Percentiles rank a stretch among this genome's conserved stretches.
These are phyloP conservation scores for Colletotrichum somersetense DNA, from an alignment of 2,329 filamentous ascomycete genomes.

Conservation along the genomic window DNA sequence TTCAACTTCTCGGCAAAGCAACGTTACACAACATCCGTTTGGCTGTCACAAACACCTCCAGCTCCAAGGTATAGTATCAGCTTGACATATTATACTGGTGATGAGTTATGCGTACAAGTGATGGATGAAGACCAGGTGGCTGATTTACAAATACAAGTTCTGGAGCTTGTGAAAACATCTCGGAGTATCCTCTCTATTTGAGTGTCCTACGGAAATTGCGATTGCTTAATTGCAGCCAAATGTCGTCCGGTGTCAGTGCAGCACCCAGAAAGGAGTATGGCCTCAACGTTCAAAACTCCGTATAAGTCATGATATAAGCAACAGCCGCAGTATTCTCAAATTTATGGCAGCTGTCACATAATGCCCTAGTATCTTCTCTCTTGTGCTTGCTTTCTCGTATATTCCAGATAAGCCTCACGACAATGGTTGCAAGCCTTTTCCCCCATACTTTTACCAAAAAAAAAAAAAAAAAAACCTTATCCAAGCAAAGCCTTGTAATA, in stretches of 20 bases:
- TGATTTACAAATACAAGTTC: neutral
- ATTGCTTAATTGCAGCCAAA: too few species aligned
- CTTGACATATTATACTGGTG: neutral
- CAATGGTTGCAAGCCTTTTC: neutral
- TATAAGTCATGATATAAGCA: neutral
- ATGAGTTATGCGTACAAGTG: neutral
- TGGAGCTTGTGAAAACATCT: too few species aligned
- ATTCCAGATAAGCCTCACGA: neutral
- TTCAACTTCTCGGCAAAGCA: neutral
- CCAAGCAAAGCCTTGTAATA: too few species aligned
- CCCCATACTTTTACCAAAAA: too few species aligned
- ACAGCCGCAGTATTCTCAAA: too few species aligned
- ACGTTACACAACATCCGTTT: neutral
- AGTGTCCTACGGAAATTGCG: neutral
- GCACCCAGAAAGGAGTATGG: neutral
- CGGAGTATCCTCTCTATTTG: neutral
- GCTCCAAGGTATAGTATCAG: neutral
- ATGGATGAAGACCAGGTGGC: too few species aligned
- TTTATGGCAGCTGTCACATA: too few species aligned
- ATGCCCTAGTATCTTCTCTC: neutral
- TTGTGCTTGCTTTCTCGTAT: neutral
- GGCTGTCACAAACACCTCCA: neutral
- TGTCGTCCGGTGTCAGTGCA: neutral
- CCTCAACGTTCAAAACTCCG: neutral
- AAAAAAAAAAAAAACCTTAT: neutral